A percentile compares a stretch with the other conserved stretches of the same genome.
phyloP scores from a whole-genome alignment of 345 rosid species.

The Draba incana region DNA sequence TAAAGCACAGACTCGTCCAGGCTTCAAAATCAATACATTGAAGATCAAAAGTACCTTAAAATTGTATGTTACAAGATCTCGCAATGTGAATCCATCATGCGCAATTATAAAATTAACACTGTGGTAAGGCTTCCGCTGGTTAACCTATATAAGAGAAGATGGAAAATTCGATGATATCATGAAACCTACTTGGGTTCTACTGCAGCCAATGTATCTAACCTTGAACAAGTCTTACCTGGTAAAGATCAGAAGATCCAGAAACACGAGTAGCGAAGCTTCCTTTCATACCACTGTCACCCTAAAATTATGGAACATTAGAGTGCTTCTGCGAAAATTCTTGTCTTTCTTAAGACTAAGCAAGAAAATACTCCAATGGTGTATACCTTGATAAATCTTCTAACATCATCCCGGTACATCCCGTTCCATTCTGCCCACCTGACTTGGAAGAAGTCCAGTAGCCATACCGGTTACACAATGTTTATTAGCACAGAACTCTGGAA shows the following conservation, averaged over 20 bases:
- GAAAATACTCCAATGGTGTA: not conserved
- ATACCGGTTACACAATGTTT: slow-evolving; percentile 16
- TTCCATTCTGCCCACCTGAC: slow-evolving; percentile 99
- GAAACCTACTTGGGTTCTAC: slow-evolving; percentile 3
- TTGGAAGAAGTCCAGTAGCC: slow-evolving; percentile 22
- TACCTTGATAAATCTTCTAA: slow-evolving; percentile 88
- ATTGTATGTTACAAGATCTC: slow-evolving; percentile 90
- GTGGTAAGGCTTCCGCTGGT: slow-evolving; percentile 89
- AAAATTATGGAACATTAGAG: slow-evolving; percentile 20
- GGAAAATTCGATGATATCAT: not conserved
- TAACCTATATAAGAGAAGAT: slow-evolving; percentile 50
- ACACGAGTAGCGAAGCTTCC: slow-evolving; percentile 88
- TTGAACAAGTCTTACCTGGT: slow-evolving; percentile 50
- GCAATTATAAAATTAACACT: slow-evolving; percentile 81
- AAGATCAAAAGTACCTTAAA: slow-evolving; percentile 59
- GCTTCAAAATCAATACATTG: slow-evolving; percentile 15
- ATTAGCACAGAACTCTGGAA: not conserved
- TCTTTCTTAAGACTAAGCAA: not conserved
- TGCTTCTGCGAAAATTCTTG: not conserved
- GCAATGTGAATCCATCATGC: slow-evolving; percentile 91
- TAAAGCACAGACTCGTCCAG: slow-evolving; percentile 6
- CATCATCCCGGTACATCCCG: slow-evolving; percentile 91
- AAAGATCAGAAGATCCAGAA: slow-evolving; percentile 90
- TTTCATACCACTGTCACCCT: slow-evolving; percentile 97
- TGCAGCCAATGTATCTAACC: not conserved